phyloP scores from a whole-genome alignment of 2,329 filamentous ascomycete genomes.

The Fusarium graminum region DNA sequence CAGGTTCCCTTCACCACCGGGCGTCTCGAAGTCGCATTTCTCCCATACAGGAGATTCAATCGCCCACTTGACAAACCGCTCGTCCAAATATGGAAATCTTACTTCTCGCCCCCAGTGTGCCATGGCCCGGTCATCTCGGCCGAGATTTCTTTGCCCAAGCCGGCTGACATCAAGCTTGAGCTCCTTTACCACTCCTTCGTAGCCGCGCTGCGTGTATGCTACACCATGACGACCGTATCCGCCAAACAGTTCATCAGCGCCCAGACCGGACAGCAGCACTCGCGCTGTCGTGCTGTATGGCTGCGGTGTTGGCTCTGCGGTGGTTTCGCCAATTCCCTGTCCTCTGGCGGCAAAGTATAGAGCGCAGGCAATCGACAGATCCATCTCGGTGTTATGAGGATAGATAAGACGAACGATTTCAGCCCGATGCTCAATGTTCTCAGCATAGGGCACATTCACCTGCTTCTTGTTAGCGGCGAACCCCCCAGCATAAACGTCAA shows the following conservation, averaged over 20 bases:
- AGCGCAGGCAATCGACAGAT: slow-evolving; percentile 91
- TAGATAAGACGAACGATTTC: slow-evolving; percentile 82
- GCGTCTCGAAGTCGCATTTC: slow-evolving; percentile 87
- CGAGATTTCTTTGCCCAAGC: slow-evolving; percentile 93
- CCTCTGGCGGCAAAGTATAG: slow-evolving; percentile 95
- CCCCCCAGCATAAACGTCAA: neutral
- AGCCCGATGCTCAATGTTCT: slow-evolving; percentile 76
- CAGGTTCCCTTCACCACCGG: slow-evolving; percentile 57
- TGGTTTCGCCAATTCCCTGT: slow-evolving; percentile 62
- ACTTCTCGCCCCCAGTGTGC: slow-evolving; percentile 90
- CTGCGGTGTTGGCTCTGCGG: slow-evolving; percentile 43
- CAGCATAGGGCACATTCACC: slow-evolving; percentile 85
- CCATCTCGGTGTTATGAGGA: slow-evolving; percentile 98
- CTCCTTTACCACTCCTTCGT: slow-evolving; percentile 80
- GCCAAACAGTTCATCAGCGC: slow-evolving; percentile 95
- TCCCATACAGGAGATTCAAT: slow-evolving; percentile 80
- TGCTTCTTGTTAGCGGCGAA: slow-evolving; percentile 47
- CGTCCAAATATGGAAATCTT: slow-evolving; percentile 91
- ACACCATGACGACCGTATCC: slow-evolving; percentile 88
- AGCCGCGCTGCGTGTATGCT: slow-evolving; percentile 78
- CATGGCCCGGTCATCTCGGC: slow-evolving; percentile 91
- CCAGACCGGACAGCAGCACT: slow-evolving; percentile 90
- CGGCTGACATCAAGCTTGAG: slow-evolving; percentile 86
- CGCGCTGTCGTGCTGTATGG: slow-evolving; percentile 78
- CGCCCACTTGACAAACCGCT: slow-evolving; percentile 85